Evolutionary conservation across 805 yeast genomes (phyloP).

Genomic region (Torulaspora microellipsoides): DNA sequence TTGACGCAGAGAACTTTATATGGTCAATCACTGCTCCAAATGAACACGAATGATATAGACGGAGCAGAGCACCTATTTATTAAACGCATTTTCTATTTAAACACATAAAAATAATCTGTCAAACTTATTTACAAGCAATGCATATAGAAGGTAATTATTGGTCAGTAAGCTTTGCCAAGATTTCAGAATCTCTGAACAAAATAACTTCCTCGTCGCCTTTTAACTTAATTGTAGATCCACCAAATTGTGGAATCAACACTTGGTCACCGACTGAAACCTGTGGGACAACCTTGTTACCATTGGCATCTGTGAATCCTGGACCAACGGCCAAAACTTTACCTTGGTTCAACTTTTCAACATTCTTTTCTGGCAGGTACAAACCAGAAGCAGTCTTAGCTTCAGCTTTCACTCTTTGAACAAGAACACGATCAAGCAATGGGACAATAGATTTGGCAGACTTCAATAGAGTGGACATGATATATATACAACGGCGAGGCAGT

Average conservation of each 20-base stretch:
- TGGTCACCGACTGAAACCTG: slow-evolving; percentile 86
- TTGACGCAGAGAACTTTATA: slow-evolving; percentile 45
- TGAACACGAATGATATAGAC: neutral
- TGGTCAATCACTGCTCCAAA: neutral
- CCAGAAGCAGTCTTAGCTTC: slow-evolving; percentile 90
- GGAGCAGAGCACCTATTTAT: neutral
- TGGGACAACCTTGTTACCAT: slow-evolving; percentile 69
- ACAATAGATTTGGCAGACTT: slow-evolving; percentile 83
- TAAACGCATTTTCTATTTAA: no score
- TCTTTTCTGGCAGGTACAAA: slow-evolving; percentile 90
- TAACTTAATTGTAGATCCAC: slow-evolving; percentile 85
- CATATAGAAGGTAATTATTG: slow-evolving; percentile 1
- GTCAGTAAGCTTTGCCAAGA: slow-evolving; percentile 82
- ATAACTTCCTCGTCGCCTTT: slow-evolving; percentile 73
- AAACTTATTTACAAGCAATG: slow-evolving; percentile 15
- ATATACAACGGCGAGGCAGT: neutral
- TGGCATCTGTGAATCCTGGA: slow-evolving; percentile 77
- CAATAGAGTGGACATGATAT: slow-evolving; percentile 49
- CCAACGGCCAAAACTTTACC: slow-evolving; percentile 93
- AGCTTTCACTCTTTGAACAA: slow-evolving; percentile 92
- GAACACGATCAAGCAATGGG: slow-evolving; percentile 93
- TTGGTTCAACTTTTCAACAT: slow-evolving; percentile 88
- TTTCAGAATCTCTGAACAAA: slow-evolving; percentile 89
- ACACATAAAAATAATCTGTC: neutral
- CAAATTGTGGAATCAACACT: slow-evolving; percentile 90